Evolutionary conservation across 306 rosid genomes (phyloP), one percentile per base, ranked within the genome.

Genomic region (Dryas drummondii): DNA sequence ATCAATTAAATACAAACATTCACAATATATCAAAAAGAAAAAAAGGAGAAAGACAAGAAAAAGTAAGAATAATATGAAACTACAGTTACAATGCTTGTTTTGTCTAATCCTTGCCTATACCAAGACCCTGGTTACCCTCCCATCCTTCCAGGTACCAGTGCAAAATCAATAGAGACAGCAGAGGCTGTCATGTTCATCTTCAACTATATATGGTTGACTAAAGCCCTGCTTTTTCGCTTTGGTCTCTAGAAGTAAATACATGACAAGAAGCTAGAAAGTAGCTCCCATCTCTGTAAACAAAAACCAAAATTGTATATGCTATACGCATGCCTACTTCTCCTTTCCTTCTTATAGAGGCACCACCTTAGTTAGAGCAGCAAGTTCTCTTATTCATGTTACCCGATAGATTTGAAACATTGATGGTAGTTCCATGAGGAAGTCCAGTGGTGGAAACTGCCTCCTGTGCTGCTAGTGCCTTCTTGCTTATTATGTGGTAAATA

Each of bases 391-490:
- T 83, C 5, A 58, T 2, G 68, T 81, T 82, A 73, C 76, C 72
- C 0, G 90, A 77, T 4, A 74, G 50, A 68, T 82, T 89, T 13
- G 86, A 75, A 71, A 87, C 91, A 70, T 89, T 79, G 50, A 87
- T 91, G 77, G 92, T 84, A 59, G 91, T 87, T 71, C 97, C 94
- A 4, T 84, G 97, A 79, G 92, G 92, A 76, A 86, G 51, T 26
- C 87, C 84, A 55, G 90, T 46, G 40, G 86, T 13, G 60, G 86
- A 79, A 78, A 84, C 75, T 50, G 89, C 92, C 60, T 91, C 94
- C 68, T 84, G 91, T 42, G 97, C 91, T 59, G 97, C 97, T 17
- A 91, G 70, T 4, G 97, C 97, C 79, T 89, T 89, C 84, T 87
- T 91, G 83, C 94, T 91, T 60, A 89, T 76, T 54, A 87, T 81